Base-by-base conservation (phyloP, 306 rosid genomes). In the Acacia confusa region DNA sequence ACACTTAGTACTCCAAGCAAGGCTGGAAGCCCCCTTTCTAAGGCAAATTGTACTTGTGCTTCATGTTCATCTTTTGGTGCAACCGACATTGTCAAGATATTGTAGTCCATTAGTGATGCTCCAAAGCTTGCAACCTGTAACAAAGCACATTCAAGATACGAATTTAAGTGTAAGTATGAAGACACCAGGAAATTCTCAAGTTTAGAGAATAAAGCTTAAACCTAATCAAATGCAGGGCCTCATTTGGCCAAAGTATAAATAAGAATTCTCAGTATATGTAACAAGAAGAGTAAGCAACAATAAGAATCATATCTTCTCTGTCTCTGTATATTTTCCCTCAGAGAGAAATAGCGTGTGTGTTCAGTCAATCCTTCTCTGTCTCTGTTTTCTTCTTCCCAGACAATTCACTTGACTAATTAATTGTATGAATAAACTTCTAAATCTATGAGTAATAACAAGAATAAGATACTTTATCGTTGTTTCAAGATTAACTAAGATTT, bases 11-110 rank as follows among this genome's bases (percentile, higher is more conserved):
- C 87, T 66, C 87, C 91, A 84, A 90, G 88, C 84, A 90, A 84
- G 25, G 93, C 93, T 16, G 93, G 91, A 68, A 90, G 89, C 52
- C 93, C 93, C 74, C 93, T 90, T 88, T 90, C 93, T 41, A 90
- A 63, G 19, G 91, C 91, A 82, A 90, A 88, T 61, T 50, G 79
- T 60, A 90, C 90, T 81, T 90, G 93, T 72, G 83, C 86, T 69
- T 82, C 85, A 64, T 90, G 93, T 60, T 79, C 84, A 81, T 90
- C 93, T 36, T 84, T 83, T 0, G 93, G 93, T 6, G 93, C 93
- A 12, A 90, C 22, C 34, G 93, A 90, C 93, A 90, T 75, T 20
- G 93, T 85, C 81, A 88, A 70, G 63, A 90, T 75, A 81, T 81
- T 85, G 75, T 85, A 83, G 50, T 87, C 86, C 75, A 83, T 55